Conservation (phyloP, 495 filamentous ascomycete genomes). For the Parathielavia appendiculata region DNA sequence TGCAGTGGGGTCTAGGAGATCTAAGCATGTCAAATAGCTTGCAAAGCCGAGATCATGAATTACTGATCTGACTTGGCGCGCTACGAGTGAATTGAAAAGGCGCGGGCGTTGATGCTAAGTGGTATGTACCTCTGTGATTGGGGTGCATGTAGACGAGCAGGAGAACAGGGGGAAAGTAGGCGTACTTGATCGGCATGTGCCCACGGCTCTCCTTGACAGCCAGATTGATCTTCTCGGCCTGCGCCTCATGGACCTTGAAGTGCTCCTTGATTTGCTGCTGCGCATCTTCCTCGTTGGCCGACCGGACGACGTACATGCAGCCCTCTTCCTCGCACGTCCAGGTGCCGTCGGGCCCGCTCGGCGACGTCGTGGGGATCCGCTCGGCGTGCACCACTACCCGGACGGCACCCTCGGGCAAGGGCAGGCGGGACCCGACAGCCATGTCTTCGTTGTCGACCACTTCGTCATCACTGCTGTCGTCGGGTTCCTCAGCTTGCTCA, state of each 20-base stretch:
- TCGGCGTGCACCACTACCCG: constrained; percentile 41
- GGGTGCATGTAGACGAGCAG: constrained; percentile 13
- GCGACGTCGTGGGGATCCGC: constrained; percentile 40
- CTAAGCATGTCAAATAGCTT: neutral
- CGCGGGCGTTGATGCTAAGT: neutral
- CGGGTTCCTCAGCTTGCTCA: constrained; percentile 28
- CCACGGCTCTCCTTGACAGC: constrained; percentile 50
- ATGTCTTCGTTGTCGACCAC: constrained; percentile 15
- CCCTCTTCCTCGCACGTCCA: constrained; percentile 68
- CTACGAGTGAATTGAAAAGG: neutral
- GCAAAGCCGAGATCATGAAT: neutral
- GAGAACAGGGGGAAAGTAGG: constrained; percentile 24
- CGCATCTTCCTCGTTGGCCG: constrained; percentile 51
- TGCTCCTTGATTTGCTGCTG: constrained; percentile 60
- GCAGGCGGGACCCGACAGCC: constrained; percentile 8
- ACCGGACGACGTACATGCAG: constrained; percentile 59
- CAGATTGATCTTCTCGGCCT: constrained; percentile 51
- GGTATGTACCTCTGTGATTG: neutral
- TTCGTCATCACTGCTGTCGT: constrained; percentile 40
- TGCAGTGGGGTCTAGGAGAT: neutral
- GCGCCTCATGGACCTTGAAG: constrained; percentile 59
- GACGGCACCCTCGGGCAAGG: constrained; percentile 24
- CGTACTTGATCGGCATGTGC: constrained; percentile 57
- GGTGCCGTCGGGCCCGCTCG: constrained; percentile 54
- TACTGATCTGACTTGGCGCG: neutral